Conservation (phyloP, 108 stramenopile species). For the Conticribra weissflogii region DNA sequence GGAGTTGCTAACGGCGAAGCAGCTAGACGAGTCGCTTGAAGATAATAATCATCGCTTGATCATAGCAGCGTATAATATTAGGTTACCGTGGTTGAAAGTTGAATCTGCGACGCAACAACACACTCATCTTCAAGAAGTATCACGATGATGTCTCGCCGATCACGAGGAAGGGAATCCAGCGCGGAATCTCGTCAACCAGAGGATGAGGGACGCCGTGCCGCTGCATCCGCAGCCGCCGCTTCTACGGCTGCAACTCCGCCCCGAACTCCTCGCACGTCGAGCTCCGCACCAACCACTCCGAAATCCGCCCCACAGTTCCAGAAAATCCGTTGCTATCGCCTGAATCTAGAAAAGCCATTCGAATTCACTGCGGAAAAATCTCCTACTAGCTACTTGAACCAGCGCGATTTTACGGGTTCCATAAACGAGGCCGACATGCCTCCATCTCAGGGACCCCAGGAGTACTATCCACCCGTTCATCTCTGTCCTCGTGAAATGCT, state of each 20-base stretch:
- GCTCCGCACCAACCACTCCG: constrained; percentile 1
- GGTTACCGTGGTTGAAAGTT: too few relatives aligned
- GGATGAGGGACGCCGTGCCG: constrained; percentile 25
- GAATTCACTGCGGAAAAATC: constrained; percentile 13
- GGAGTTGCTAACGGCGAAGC: too few relatives aligned
- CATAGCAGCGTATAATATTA: too few relatives aligned
- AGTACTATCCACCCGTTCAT: constrained; percentile 42
- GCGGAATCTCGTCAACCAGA: constrained; percentile 31
- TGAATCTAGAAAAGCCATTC: constrained; percentile 72
- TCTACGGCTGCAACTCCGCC: constrained; percentile 5
- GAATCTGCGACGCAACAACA: too few relatives aligned
- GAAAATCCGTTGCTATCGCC: constrained; percentile 73
- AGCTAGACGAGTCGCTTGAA: too few relatives aligned
- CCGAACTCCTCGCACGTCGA: constrained; percentile 3
- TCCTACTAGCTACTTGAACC: not conserved
- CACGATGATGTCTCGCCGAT: constrained; percentile 20
- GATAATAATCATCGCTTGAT: too few relatives aligned
- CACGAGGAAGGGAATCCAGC: constrained; percentile 4
- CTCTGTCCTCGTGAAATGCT: constrained; percentile 22
- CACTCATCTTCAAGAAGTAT: too few relatives aligned
- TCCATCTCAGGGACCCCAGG: constrained; percentile 32
- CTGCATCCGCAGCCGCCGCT: not conserved
- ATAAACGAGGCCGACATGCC: constrained; percentile 37
- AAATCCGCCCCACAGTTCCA: constrained; percentile 11
- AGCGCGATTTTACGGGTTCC: constrained; percentile 41